These are phyloP conservation scores for Aspergillus arachidicola DNA, from an alignment of 2,329 filamentous ascomycete genomes.

Conservation along the genomic window DNA sequence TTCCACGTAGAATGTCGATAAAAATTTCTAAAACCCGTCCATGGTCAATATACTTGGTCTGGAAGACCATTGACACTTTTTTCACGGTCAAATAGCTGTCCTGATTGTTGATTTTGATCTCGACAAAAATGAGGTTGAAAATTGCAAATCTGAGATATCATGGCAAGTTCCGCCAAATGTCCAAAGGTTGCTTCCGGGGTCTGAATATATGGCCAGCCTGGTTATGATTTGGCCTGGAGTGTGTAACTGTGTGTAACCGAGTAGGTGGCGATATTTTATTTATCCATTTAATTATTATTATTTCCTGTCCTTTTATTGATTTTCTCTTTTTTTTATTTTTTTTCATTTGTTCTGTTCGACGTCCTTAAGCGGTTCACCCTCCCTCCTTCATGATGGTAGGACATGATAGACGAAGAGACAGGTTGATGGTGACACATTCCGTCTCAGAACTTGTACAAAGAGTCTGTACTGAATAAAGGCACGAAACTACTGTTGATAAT, in stretches of 20 bases:
- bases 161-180: not conserved
- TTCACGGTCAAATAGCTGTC: not conserved
- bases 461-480: not conserved
- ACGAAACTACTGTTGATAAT: not conserved
- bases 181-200: not conserved
- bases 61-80: not conserved
- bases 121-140: not conserved
- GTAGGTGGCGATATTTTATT: not conserved
- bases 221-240: not conserved
- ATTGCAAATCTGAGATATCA: not conserved
- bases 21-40: not conserved
- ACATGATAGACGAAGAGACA: not conserved
- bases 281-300: too few relatives aligned
- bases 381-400: too few relatives aligned
- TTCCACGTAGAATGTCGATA: not conserved
- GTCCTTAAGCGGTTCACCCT: not conserved
- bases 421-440: not conserved
- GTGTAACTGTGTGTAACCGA: not conserved
- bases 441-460: not conserved
- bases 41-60: not conserved
- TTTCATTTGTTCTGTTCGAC: not conserved
- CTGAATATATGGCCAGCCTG: not conserved
- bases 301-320: fast-evolving
- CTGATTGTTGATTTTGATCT: not conserved
- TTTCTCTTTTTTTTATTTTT: not conserved